phyloP scores from a whole-genome alignment of 179 eudicot genomes.

The Corrigiola litoralis region DNA sequence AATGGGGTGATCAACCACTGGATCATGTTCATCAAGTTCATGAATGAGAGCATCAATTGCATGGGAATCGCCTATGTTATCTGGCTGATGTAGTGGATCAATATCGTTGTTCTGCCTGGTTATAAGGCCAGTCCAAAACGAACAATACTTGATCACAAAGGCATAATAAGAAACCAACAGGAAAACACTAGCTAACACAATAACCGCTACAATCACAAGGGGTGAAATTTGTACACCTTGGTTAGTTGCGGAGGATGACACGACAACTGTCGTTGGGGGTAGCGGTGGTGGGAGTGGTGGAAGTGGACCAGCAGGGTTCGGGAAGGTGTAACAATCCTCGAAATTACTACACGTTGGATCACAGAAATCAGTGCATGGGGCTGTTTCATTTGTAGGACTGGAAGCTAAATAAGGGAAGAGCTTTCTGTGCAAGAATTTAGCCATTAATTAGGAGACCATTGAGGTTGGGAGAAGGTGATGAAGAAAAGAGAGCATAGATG shows the following conservation, averaged over 20 bases:
- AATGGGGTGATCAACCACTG: conserved; percentile 28
- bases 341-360: conserved; percentile 28
- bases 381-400: conserved; percentile 19
- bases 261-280: conserved; percentile 1
- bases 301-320: conserved; percentile 1
- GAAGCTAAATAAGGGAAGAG: conserved; percentile 27
- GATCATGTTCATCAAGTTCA: conserved; percentile 5
- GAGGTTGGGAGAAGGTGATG: neutral
- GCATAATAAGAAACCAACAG: conserved; percentile 28
- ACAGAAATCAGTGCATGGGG: conserved; percentile 25
- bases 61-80: neutral
- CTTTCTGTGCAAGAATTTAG: conserved; percentile 22
- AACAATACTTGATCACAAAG: conserved; percentile 25
- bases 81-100: neutral
- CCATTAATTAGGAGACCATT: conserved; percentile 20
- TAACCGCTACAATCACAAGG: conserved; percentile 18
- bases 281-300: conserved; percentile 27
- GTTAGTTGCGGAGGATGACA: conserved; percentile 11
- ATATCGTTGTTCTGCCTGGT: neutral
- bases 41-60: neutral
- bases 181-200: conserved; percentile 22
- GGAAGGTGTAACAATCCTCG: conserved; percentile 21
- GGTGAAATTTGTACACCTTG: conserved; percentile 18
- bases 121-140: conserved; percentile 1
- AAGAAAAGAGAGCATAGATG: neutral